phyloP scores from a whole-genome alignment of 1,284 basidiomycete species.

The Melampsora allii-populina region DNA sequence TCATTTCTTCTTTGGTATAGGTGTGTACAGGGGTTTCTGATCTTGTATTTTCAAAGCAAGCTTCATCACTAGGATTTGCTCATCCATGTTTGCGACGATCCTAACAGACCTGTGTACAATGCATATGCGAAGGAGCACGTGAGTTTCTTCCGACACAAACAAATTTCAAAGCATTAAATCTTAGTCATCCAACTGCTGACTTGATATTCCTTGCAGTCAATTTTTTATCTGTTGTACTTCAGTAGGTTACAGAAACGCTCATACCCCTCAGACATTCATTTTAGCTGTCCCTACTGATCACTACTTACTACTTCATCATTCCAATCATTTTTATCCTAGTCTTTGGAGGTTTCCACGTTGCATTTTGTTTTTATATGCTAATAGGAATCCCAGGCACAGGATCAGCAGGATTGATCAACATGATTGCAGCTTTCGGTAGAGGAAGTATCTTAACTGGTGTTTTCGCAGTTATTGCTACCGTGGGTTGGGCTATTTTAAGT shows the following conservation, averaged over 20 bases:
- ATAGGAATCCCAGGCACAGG: conserved; percentile 66
- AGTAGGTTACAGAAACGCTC: conserved; percentile 10
- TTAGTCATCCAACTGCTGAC: too few relatives aligned
- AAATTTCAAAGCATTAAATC: not conserved
- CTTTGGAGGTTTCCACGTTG: conserved; percentile 30
- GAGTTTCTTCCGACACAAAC: not conserved
- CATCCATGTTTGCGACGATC: not conserved
- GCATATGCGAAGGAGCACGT: conserved; percentile 41
- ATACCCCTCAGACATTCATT: not conserved
- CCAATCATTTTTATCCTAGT: not conserved
- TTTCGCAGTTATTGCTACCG: conserved; percentile 71
- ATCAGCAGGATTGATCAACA: conserved; percentile 86
- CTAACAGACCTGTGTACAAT: conserved; percentile 38
- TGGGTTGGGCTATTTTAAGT: conserved; percentile 84
- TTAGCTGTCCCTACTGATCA: not conserved
- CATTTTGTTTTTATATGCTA: conserved; percentile 45
- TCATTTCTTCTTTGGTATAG: conserved; percentile 87
- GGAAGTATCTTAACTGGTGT: conserved; percentile 66
- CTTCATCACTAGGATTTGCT: not conserved
- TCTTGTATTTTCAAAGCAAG: not conserved
- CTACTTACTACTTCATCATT: not conserved
- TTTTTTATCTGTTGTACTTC: conserved; percentile 42
- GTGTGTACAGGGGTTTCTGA: not conserved
- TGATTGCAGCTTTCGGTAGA: conserved; percentile 46
- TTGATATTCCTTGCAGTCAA: conserved; percentile 18